phyloP scores from a whole-genome alignment of 2,329 filamentous ascomycete genomes.

The Neonectria faginata region DNA sequence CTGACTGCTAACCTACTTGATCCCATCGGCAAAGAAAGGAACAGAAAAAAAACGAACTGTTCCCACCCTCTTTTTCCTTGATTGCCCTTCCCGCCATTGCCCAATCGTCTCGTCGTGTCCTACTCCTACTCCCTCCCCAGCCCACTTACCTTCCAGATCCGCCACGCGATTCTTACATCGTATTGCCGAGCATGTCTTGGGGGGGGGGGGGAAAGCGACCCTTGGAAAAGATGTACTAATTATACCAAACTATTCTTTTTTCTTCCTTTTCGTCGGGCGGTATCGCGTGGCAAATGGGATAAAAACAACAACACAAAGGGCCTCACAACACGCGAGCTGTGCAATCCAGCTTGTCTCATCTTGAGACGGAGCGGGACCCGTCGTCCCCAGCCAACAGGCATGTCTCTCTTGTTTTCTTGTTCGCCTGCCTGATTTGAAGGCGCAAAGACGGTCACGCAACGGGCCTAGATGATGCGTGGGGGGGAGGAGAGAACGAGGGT shows the following conservation, averaged over 20 bases:
- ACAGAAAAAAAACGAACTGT: neutral
- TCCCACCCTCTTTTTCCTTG: constrained; percentile 13
- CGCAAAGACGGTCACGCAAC: neutral
- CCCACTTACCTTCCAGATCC: constrained; percentile 22
- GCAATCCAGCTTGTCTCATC: constrained; percentile 22
- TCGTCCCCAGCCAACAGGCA: neutral
- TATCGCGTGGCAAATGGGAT: neutral
- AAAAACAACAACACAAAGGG: constrained; percentile 7
- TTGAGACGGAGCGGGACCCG: constrained; percentile 19
- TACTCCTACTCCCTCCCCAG: constrained; percentile 20
- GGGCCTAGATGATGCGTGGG: constrained; percentile 14
- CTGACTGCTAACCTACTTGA: neutral
- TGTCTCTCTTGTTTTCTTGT: neutral
- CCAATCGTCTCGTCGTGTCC: constrained; percentile 19
- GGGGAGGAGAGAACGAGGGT: neutral
- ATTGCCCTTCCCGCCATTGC: constrained; percentile 21
- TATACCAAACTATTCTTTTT: neutral
- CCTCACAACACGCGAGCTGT: neutral
- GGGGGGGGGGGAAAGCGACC: neutral
- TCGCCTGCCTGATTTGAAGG: neutral
- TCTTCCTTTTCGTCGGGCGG: neutral
- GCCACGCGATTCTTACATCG: constrained; percentile 29
- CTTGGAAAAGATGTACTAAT: neutral
- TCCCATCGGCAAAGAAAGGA: constrained; percentile 5
- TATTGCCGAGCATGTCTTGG: constrained; percentile 20